Percentiles rank a stretch among this genome's conserved stretches.
Evolutionary conservation across 352 stramenopile species (phyloP).

Genomic region (Elongisporangium senticosum): DNA sequence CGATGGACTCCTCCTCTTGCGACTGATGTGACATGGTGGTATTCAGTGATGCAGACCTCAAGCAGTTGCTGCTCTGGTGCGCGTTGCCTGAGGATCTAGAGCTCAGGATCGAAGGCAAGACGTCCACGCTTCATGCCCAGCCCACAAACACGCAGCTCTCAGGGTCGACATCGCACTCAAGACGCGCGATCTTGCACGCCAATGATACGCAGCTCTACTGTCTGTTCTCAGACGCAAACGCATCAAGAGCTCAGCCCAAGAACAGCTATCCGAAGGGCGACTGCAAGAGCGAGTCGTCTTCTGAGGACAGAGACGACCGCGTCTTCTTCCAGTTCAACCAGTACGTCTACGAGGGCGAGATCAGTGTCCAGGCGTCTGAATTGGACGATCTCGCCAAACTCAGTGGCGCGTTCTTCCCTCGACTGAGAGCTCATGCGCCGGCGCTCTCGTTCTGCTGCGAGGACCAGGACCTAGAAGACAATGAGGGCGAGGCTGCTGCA

Average conservation of each 20-base stretch:
- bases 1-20: background rate
- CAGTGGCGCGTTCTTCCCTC: conserved; percentile 25
- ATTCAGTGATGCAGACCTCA: conserved; percentile 48
- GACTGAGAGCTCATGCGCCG: conserved; percentile 36
- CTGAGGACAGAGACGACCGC: conserved; percentile 15
- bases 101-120: conserved; percentile 5
- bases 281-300: conserved; percentile 1
- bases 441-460: conserved; percentile 29
- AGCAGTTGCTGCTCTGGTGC: conserved; percentile 59
- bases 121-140: conserved; percentile 7
- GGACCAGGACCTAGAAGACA: conserved; percentile 21
- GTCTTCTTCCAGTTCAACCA: conserved; percentile 69
- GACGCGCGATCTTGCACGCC: conserved; percentile 19
- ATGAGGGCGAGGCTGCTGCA: background rate
- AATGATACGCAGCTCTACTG: conserved; percentile 70
- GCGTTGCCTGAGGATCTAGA: conserved; percentile 20
- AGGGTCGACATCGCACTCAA: background rate
- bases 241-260: background rate
- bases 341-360: conserved; percentile 43
- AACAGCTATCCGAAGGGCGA: conserved; percentile 4
- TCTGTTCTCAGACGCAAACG: conserved; percentile 9
- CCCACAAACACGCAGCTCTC: background rate
- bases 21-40: background rate
- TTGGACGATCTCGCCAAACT: conserved; percentile 45
- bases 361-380: conserved; percentile 13